A percentile compares a stretch with the other conserved stretches of the same genome.
phyloP scores from a whole-genome alignment of 257 asterid species.

The Schizonepeta tenuifolia region DNA sequence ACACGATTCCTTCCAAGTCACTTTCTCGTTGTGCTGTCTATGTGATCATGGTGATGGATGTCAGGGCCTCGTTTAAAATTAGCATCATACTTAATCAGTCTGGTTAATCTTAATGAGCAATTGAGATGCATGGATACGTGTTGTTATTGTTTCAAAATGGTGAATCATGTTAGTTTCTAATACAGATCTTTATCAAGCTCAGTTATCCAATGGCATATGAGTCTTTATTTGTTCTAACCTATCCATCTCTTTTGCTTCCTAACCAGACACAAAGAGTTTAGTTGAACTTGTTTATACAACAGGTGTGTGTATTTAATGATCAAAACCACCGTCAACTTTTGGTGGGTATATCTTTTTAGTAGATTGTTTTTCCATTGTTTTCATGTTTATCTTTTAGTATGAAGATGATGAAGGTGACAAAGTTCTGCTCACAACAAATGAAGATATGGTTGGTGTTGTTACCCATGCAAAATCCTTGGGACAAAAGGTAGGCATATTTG shows the following conservation, averaged over 20 bases:
- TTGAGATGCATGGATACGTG: no score
- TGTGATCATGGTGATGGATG: no score
- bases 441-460: slow-evolving; percentile 85
- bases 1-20: slow-evolving; percentile 55
- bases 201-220: slow-evolving; percentile 1
- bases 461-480: slow-evolving; percentile 73
- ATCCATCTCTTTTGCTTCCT: slow-evolving; percentile 9
- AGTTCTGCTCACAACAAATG: slow-evolving; percentile 80
- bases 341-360: slow-evolving; percentile 57
- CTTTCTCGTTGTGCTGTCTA: slow-evolving; percentile 79
- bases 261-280: slow-evolving; percentile 72
- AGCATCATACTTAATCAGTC: no score
- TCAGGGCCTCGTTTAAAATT: neutral
- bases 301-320: slow-evolving; percentile 58
- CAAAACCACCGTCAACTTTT: slow-evolving; percentile 70
- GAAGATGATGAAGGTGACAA: slow-evolving; percentile 98
- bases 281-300: slow-evolving; percentile 77
- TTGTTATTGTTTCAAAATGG: neutral
- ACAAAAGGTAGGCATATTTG: slow-evolving; percentile 64
- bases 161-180: neutral
- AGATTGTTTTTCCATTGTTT: neutral
- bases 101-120: no score
- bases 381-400: slow-evolving; percentile 52
- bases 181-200: neutral
- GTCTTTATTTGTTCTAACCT: slow-evolving; percentile 20